Evolutionary conservation across 345 rosid species (phyloP).

Genomic region (Salix koriyanagi): DNA sequence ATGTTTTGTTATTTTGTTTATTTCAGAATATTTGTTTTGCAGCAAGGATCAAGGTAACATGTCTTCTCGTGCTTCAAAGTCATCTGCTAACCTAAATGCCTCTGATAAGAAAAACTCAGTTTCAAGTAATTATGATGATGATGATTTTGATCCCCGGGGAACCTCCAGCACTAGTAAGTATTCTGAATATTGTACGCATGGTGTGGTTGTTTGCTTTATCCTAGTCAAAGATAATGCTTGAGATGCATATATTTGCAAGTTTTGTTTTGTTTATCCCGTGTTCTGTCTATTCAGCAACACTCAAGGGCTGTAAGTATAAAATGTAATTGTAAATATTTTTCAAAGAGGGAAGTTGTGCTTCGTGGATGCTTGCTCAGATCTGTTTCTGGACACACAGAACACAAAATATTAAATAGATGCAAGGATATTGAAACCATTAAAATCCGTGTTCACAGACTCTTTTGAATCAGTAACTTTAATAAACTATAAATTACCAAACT

Average conservation of each 20-base stretch:
- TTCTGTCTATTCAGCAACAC: too few species aligned
- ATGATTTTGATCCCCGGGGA: slow-evolving; percentile 97
- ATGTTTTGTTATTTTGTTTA: background rate
- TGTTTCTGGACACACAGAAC: too few species aligned
- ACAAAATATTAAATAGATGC: too few species aligned
- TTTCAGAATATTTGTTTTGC: slow-evolving; percentile 25
- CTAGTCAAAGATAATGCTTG: background rate
- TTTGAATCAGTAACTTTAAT: too few species aligned
- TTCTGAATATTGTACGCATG: background rate
- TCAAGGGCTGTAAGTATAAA: background rate
- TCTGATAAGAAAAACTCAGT: slow-evolving; percentile 38
- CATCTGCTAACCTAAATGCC: slow-evolving; percentile 35
- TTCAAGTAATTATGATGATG: slow-evolving; percentile 49
- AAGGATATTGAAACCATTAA: too few species aligned
- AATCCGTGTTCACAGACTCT: too few species aligned
- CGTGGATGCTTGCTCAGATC: too few species aligned
- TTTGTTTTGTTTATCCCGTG: too few species aligned
- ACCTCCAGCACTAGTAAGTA: slow-evolving; percentile 68
- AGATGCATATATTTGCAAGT: background rate
- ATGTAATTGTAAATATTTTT: background rate
- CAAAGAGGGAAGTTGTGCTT: too few species aligned
- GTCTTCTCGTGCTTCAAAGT: slow-evolving; percentile 39
- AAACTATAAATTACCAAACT: too few species aligned
- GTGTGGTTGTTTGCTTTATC: background rate
- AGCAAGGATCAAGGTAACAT: slow-evolving; percentile 57